These are phyloP conservation scores for Colletotrichum sublineola DNA, from an alignment of 2,329 filamentous ascomycete genomes.

Conservation along the genomic window DNA sequence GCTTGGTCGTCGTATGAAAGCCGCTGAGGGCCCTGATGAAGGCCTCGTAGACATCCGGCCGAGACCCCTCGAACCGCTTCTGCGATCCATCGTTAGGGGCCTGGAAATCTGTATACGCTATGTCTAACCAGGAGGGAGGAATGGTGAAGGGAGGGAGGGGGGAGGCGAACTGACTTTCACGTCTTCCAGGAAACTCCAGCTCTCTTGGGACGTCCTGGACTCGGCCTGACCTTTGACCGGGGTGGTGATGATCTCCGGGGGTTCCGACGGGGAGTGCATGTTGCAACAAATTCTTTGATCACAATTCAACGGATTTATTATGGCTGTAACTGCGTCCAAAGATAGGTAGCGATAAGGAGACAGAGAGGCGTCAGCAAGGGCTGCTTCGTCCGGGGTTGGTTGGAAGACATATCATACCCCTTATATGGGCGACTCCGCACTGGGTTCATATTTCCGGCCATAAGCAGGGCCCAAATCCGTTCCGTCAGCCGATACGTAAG, in stretches of 20 bases:
- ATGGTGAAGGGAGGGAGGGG: neutral
- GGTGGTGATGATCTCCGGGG: neutral
- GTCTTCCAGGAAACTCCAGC: conserved; percentile 28
- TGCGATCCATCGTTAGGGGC: neutral
- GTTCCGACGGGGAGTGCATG: conserved; percentile 12
- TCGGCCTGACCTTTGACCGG: neutral
- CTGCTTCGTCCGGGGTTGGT: neutral
- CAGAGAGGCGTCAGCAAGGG: neutral
- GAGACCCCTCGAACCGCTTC: conserved; percentile 29
- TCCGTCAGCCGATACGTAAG: conserved; percentile 1
- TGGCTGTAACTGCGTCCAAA: no score
- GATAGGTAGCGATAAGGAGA: neutral
- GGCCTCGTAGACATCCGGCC: conserved; percentile 32
- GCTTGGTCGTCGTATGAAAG: conserved; percentile 11
- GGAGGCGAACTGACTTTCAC: conserved; percentile 25
- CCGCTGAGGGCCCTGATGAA: conserved; percentile 28
- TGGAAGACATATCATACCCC: neutral
- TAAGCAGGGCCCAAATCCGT: neutral
- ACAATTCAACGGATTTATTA: neutral
- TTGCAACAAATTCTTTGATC: neutral
- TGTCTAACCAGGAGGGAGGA: neutral
- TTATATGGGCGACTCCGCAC: conserved; percentile 4
- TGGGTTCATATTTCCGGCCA: neutral
- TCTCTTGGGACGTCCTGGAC: conserved; percentile 21
- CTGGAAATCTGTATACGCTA: no score